phyloP scores from a whole-genome alignment of 2,329 filamentous ascomycete species.

The Monilinia aucupariae region DNA sequence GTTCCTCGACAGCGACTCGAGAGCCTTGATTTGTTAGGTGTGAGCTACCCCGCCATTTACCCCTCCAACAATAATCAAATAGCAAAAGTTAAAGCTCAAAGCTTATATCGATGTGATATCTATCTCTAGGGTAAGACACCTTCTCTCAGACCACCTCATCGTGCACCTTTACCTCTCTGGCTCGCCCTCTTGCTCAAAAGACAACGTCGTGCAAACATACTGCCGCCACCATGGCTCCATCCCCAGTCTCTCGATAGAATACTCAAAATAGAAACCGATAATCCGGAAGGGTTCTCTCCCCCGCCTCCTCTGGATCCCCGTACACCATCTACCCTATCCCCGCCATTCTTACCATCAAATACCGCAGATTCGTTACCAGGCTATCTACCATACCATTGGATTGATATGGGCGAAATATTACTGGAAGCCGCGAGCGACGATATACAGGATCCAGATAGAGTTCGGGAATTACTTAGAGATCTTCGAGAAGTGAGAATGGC shows the following conservation, averaged over 20 bases:
- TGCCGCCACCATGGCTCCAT: conserved; percentile 84
- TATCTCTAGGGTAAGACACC: conserved; percentile 65
- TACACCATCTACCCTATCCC: conserved; percentile 43
- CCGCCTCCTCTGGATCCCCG: conserved; percentile 62
- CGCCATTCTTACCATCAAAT: conserved; percentile 75
- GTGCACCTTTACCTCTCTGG: conserved; percentile 80
- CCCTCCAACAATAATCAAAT: conserved; percentile 18
- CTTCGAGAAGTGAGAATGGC: conserved; percentile 82
- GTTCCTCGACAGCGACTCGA: conserved; percentile 88
- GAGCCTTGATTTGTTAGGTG: conserved; percentile 75
- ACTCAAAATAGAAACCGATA: conserved; percentile 72
- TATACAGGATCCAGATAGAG: conserved; percentile 65
- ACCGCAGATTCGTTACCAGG: conserved; percentile 63
- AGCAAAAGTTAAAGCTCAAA: conserved; percentile 34
- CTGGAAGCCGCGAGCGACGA: conserved; percentile 82
- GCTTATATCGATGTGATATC: background rate
- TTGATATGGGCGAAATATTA: conserved; percentile 82
- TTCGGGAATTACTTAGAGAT: conserved; percentile 71
- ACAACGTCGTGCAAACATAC: conserved; percentile 87
- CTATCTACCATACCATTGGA: conserved; percentile 88
- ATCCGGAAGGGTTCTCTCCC: conserved; percentile 68
- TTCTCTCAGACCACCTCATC: conserved; percentile 72
- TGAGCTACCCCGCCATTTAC: conserved; percentile 45
- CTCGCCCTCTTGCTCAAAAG: conserved; percentile 91
- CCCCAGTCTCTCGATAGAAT: conserved; percentile 69